These are phyloP conservation scores for Saprolegnia diclina DNA, from an alignment of 352 stramenopile species.

Conservation along the genomic window DNA sequence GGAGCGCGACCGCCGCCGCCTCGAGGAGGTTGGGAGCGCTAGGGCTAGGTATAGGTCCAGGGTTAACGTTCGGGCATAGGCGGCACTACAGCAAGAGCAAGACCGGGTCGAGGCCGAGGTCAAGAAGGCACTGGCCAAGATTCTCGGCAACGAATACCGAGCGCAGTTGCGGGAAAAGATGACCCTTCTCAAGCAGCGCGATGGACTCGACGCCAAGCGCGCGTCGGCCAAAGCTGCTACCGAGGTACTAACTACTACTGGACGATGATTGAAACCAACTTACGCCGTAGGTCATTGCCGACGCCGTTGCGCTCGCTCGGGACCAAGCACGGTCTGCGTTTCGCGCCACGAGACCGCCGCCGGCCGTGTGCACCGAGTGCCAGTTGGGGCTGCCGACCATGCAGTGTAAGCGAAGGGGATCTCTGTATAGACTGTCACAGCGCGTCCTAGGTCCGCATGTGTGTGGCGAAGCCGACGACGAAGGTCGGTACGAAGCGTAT, in stretches of 20 bases:
- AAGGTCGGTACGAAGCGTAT: neutral
- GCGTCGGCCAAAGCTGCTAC: constrained; percentile 5
- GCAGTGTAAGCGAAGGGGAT: neutral
- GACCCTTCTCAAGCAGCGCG: neutral
- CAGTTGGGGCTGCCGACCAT: neutral
- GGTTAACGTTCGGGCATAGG: neutral
- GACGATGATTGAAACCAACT: too few species aligned
- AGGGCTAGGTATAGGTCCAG: too few species aligned
- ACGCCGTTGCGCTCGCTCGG: neutral
- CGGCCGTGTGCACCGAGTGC: constrained; percentile 2
- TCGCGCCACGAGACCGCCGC: neutral
- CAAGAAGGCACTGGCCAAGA: constrained; percentile 18
- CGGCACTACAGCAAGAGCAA: neutral
- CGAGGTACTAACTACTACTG: too few species aligned
- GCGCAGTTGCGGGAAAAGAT: constrained; percentile 13
- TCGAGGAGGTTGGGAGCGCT: constrained; percentile 2
- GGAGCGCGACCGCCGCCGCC: neutral
- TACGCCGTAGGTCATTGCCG: constrained; percentile 18
- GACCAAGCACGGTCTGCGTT: neutral
- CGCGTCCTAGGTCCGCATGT: neutral
- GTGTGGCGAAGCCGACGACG: neutral
- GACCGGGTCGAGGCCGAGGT: constrained; percentile 1
- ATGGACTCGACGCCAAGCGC: constrained; percentile 18
- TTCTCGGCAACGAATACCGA: constrained; percentile 20
- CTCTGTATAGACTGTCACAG: too few species aligned